Base-by-base conservation (phyloP, 192 early-diverging fungal species). In the Geosiphon pyriformis region DNA sequence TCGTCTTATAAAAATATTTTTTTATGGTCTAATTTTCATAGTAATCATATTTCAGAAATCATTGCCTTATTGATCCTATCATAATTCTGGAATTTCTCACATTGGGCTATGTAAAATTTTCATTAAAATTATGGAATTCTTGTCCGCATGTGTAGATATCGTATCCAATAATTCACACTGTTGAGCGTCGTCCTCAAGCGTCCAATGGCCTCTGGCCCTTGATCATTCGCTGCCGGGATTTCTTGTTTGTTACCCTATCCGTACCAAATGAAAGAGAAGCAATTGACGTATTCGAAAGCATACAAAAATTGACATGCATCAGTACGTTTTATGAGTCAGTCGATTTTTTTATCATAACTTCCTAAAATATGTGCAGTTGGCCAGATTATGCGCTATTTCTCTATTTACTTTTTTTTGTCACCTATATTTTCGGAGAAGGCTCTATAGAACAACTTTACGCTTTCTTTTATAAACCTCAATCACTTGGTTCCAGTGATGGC, bases 111-210 rank as follows among this genome's bases (percentile, higher is more conserved):
- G 25, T 25, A 42, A 35, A 0, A 7, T 67, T 33, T 15, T 50
- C n/a, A n/a, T 47, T 74, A 17, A 10, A 6, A 42, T 42, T 42
- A 42, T 42, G 7, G 15, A 42, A 42, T 42, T 31, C 46, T 32
- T 47, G 15, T 47, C 27, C 46, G 11, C 30, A 65, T 30, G 15
- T 75, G 18, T 79, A 82, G 92, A 83, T 94, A n/a, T 83, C 83
- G 27, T 95, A 94, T 70, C 88, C 93, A 18, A 82, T 90, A 46
- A 88, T 97, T 25, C 90, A 91, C 70, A 86, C 88, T 20, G 87
- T 93, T 3, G 87, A 90, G 65, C 82, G 87, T 60, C 70, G 85
- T n/a, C 81, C 83, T 3, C 78, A 75, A 60, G 77, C 73, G 1
- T 37, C 73, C 2, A 68, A 78, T 46, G 69, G 64, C 34, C 61